Conservation (phyloP, 495 filamentous ascomycete genomes). For the Aspergillus panamensis region DNA sequence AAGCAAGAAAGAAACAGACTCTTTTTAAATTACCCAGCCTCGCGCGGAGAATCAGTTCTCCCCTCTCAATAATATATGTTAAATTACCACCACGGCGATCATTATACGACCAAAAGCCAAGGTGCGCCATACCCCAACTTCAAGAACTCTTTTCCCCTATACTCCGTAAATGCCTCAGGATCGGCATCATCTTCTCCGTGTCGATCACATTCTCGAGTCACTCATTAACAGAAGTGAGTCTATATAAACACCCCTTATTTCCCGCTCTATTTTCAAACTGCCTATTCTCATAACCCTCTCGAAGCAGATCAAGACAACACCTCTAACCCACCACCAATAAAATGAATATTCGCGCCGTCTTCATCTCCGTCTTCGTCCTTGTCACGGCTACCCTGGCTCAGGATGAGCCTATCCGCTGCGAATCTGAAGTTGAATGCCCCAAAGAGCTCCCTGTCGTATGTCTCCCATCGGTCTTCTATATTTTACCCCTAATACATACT, state of each 20-base stretch:
- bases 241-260: neutral
- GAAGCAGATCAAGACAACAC: neutral
- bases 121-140: neutral
- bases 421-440: neutral
- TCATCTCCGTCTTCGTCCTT: slow-evolving; percentile 7
- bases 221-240: neutral
- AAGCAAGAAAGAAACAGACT: neutral
- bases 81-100: neutral
- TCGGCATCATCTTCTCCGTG: neutral
- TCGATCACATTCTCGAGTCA: neutral
- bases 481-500: neutral
- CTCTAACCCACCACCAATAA: neutral
- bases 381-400: neutral
- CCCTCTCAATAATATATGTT: neutral
- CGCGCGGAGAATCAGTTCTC: neutral
- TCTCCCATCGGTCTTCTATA: neutral
- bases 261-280: neutral
- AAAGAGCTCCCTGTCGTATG: neutral
- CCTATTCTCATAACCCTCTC: neutral
- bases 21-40: neutral
- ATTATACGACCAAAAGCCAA: neutral
- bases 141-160: neutral
- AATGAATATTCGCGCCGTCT: neutral
- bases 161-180: neutral
- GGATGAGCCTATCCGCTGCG: slow-evolving; percentile 3